phyloP scores from a whole-genome alignment of 495 filamentous ascomycete species.

The Pyronema omphalodes region DNA sequence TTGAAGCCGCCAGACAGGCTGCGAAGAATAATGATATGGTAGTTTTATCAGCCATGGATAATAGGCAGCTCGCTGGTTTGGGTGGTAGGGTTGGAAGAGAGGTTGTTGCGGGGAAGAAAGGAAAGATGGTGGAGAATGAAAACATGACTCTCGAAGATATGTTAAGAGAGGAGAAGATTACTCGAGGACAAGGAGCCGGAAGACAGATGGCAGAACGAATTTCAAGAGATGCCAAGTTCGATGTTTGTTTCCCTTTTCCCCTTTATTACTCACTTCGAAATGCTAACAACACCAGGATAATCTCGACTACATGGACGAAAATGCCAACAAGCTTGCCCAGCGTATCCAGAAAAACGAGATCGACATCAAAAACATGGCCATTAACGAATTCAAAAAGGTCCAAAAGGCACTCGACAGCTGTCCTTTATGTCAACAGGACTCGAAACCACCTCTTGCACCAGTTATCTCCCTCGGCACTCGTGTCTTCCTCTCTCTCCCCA shows the following conservation, averaged over 20 bases:
- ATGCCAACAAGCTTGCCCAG: constrained; percentile 77
- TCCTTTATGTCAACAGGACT: constrained; percentile 83
- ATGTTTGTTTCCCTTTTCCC: constrained; percentile 29
- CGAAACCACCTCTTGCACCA: constrained; percentile 71
- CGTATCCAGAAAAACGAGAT: constrained; percentile 75
- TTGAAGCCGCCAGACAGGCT: constrained; percentile 27
- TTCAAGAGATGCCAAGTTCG: constrained; percentile 77
- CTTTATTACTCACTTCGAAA: background rate
- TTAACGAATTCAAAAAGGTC: constrained; percentile 78
- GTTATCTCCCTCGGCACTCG: constrained; percentile 78
- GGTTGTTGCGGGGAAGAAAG: constrained; percentile 14
- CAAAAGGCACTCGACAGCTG: constrained; percentile 75
- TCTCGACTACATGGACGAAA: constrained; percentile 94
- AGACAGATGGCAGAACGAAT: constrained; percentile 73
- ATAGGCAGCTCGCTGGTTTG: constrained; percentile 62
- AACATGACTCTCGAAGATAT: constrained; percentile 95
- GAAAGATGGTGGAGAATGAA: constrained; percentile 62
- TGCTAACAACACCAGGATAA: constrained; percentile 42
- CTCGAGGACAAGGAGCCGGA: constrained; percentile 46
- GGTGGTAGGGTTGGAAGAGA: constrained; percentile 15
- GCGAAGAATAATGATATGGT: constrained; percentile 41
- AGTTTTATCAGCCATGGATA: constrained; percentile 72
- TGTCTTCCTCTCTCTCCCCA: constrained; percentile 73
- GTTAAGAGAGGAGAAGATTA: constrained; percentile 79
- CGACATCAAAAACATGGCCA: constrained; percentile 72